These are phyloP conservation scores for Lunasporangiospora selenospora DNA, from an alignment of 192 early-diverging fungal genomes.

Conservation along the genomic window DNA sequence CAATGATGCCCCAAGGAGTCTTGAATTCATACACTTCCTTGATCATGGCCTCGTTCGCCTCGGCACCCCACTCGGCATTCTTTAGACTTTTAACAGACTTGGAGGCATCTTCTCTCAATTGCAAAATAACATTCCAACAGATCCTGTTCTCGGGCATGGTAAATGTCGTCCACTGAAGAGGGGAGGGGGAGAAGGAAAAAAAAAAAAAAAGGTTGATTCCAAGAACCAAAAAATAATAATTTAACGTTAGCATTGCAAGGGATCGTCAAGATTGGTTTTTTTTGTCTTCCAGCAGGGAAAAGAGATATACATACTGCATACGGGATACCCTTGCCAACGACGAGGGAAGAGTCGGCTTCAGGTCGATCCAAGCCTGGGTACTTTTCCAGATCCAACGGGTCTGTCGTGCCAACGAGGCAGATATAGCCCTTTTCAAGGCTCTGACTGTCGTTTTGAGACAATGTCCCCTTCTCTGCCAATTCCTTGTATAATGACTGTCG, in stretches of 20 bases:
- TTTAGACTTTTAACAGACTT: not conserved
- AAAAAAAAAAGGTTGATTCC: too few relatives aligned
- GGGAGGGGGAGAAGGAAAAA: not conserved
- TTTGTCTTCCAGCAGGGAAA: too few relatives aligned
- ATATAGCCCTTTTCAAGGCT: too few relatives aligned
- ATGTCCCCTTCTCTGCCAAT: not conserved
- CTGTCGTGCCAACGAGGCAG: not conserved
- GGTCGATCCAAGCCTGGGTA: not conserved
- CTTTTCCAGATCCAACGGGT: not conserved
- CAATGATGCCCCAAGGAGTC: not conserved
- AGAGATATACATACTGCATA: too few relatives aligned
- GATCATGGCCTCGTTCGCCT: conserved; percentile 6
- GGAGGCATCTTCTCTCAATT: not conserved
- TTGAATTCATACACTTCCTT: conserved; percentile 1
- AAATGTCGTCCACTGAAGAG: not conserved
- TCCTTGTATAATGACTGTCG: not conserved
- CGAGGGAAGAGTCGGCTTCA: not conserved
- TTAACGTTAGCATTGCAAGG: too few relatives aligned
- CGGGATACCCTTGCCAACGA: not conserved
- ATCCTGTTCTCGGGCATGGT: not conserved
- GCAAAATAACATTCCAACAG: not conserved
- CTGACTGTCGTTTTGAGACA: not conserved
- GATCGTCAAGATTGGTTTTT: not conserved
- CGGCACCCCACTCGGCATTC: conserved; percentile 15
- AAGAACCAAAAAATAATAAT: too few relatives aligned